phyloP scores from a whole-genome alignment of 345 rosid species.

The Populus simonii region DNA sequence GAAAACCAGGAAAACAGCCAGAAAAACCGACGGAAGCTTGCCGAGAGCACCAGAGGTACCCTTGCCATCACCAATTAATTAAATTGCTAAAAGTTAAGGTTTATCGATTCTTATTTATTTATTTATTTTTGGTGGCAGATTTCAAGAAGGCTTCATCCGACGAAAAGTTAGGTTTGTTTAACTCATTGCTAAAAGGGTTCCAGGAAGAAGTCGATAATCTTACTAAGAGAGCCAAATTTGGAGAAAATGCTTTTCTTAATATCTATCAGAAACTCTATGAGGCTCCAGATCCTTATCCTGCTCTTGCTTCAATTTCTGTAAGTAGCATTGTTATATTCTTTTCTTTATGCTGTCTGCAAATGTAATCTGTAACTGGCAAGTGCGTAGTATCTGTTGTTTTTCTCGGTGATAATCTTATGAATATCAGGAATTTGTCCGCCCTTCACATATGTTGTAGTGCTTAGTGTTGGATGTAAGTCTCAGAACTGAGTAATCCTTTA shows the following conservation, averaged over 20 bases:
- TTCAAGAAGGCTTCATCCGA: slow-evolving; percentile 94
- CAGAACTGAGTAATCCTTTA: too few species aligned
- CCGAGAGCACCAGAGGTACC: slow-evolving; percentile 95
- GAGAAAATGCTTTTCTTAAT: slow-evolving; percentile 94
- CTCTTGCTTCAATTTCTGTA: slow-evolving; percentile 92
- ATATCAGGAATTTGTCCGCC: too few species aligned
- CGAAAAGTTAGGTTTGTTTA: slow-evolving; percentile 79
- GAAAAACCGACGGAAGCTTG: slow-evolving; percentile 91
- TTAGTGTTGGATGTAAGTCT: too few species aligned
- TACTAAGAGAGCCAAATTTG: slow-evolving; percentile 97
- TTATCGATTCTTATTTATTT: not conserved
- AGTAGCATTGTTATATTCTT: slow-evolving; percentile 22
- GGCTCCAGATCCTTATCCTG: slow-evolving; percentile 98
- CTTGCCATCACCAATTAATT: not conserved
- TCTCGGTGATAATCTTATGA: too few species aligned
- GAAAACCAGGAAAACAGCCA: slow-evolving; percentile 97
- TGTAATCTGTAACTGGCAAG: not conserved
- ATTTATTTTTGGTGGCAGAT: slow-evolving; percentile 39
- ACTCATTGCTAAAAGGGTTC: slow-evolving; percentile 86
- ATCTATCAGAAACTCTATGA: slow-evolving; percentile 96
- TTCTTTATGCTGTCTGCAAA: too few species aligned
- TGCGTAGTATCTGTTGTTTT: too few species aligned
- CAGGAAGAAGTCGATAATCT: slow-evolving; percentile 99
- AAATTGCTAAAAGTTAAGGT: not conserved
- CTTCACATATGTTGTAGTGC: too few species aligned